Evolutionary conservation across 805 yeast genomes (phyloP).

Genomic region (Jamesozyma gamospora): DNA sequence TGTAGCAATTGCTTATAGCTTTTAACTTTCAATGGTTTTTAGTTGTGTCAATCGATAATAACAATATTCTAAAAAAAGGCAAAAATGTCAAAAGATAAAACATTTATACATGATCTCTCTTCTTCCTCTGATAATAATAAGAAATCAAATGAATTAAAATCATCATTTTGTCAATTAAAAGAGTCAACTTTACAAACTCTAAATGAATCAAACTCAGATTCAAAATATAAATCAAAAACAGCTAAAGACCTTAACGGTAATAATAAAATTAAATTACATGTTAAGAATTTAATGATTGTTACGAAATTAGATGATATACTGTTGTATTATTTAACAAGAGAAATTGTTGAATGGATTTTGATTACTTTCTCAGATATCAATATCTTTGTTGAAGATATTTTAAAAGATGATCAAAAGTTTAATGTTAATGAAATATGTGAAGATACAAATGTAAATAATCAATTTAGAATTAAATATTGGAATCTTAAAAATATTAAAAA

Average conservation of each 20-base stretch:
- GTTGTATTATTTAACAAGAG: constrained; percentile 63
- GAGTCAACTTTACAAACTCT: too few species aligned
- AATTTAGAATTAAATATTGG: constrained; percentile 51
- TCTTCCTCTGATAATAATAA: too few species aligned
- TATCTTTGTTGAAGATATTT: constrained; percentile 66
- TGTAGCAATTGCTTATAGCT: too few species aligned
- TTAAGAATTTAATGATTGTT: constrained; percentile 64
- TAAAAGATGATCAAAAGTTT: constrained; percentile 55
- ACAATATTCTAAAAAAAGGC: too few species aligned
- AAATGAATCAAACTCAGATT: too few species aligned
- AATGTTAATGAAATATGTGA: constrained; percentile 42
- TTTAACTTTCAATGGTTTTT: too few species aligned
- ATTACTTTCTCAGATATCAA: constrained; percentile 30
- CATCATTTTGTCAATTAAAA: too few species aligned
- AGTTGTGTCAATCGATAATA: too few species aligned
- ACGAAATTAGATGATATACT: constrained; percentile 87
- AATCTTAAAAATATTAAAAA: constrained; percentile 42
- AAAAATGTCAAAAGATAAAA: too few species aligned
- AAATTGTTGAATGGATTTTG: constrained; percentile 69
- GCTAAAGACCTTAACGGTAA: constrained; percentile 57
- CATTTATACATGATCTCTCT: too few species aligned
- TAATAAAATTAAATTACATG: constrained; percentile 62
- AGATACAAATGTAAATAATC: constrained; percentile 34
- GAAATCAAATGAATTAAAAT: too few species aligned
- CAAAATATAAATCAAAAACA: too few species aligned